phyloP scores from a whole-genome alignment of 257 asterid species.

The Solanum chaucha region DNA sequence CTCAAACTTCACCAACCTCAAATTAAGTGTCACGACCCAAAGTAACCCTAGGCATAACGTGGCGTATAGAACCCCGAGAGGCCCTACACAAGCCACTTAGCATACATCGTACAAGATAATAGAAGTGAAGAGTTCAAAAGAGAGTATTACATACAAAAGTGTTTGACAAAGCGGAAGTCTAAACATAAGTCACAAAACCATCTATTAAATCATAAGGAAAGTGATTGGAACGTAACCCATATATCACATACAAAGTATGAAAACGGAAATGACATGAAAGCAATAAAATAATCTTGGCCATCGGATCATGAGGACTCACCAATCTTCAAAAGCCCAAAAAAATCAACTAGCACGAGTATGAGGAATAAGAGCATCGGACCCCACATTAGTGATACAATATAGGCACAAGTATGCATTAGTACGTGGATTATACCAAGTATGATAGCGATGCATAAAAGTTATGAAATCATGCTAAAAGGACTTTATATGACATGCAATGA shows the following conservation, averaged over 20 bases:
- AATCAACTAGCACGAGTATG: not conserved
- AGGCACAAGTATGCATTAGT: not conserved
- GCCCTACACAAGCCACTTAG: not conserved
- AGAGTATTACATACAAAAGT: not conserved
- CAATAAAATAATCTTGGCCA: too few species aligned
- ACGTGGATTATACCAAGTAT: not conserved
- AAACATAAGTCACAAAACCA: not conserved
- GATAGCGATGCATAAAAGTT: too few species aligned
- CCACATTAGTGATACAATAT: not conserved
- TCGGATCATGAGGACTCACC: not conserved
- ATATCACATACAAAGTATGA: too few species aligned
- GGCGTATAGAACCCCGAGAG: not conserved
- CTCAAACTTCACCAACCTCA: not conserved
- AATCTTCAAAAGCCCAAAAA: not conserved
- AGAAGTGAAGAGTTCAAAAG: not conserved
- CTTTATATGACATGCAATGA: too few species aligned
- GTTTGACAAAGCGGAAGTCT: not conserved
- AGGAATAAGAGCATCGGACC: not conserved
- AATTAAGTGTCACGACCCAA: not conserved
- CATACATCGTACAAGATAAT: too few species aligned
- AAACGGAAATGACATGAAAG: too few species aligned
- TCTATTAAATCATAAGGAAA: not conserved
- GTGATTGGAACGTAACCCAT: not conserved
- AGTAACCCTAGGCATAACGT: not conserved
- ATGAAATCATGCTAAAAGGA: not conserved